Conservation (phyloP, 371 early-diverging fungal genomes). For the Zopfochytrium polystomum region DNA sequence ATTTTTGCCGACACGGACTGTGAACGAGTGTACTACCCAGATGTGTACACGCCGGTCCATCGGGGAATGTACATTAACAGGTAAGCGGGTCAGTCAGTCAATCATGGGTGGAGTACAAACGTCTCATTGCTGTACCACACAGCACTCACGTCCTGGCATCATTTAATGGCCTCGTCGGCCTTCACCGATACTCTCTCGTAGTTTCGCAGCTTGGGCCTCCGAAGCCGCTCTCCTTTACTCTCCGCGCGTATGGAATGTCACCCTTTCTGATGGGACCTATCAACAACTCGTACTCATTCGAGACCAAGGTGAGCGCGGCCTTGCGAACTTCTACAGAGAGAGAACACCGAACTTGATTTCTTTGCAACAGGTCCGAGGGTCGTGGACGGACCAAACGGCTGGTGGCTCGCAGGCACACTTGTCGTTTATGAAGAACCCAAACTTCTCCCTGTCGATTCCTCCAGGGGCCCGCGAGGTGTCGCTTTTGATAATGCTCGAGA, state of each 20-base stretch:
- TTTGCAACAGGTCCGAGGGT: too few relatives aligned
- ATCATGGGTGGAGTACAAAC: too few relatives aligned
- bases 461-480: too few relatives aligned
- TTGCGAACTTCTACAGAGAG: too few relatives aligned
- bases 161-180: constrained; percentile 65
- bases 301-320: constrained; percentile 62
- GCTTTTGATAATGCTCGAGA: too few relatives aligned
- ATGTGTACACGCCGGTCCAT: constrained; percentile 54
- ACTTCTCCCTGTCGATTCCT: too few relatives aligned
- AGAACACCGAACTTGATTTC: too few relatives aligned
- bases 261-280: constrained; percentile 65
- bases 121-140: too few relatives aligned
- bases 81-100: too few relatives aligned
- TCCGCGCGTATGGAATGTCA: constrained; percentile 67
- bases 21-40: constrained; percentile 73
- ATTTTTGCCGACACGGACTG: constrained; percentile 68
- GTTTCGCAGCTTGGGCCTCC: constrained; percentile 75
- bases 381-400: too few relatives aligned
- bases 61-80: constrained; percentile 80
- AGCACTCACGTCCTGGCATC: constrained; percentile 72
- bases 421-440: too few relatives aligned
- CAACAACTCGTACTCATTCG: constrained; percentile 58
- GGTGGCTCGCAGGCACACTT: too few relatives aligned
- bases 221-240: constrained; percentile 66
- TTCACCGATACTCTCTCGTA: constrained; percentile 63